These are phyloP conservation scores for Mytilinidion resinicola DNA, from an alignment of 495 filamentous ascomycete species.

Conservation along the genomic window DNA sequence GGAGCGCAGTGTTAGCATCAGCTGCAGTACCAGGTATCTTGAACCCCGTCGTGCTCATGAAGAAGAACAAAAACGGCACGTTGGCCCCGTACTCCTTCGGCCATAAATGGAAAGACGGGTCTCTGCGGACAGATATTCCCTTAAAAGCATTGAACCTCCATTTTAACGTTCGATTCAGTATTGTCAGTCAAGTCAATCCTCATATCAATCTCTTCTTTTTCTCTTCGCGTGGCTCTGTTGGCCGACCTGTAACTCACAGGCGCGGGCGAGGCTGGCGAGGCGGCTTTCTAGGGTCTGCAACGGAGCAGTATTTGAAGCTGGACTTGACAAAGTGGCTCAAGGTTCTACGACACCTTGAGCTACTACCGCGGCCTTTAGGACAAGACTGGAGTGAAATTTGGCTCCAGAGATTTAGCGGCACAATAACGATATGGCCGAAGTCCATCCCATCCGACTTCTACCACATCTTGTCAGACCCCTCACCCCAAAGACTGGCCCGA, in stretches of 20 bases:
- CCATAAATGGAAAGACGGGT: constrained; percentile 98
- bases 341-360: constrained; percentile 82
- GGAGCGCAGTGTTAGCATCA: constrained; percentile 92
- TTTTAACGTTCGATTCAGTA: constrained; percentile 96
- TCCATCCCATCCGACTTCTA: constrained; percentile 67
- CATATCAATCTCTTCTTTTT: constrained; percentile 99
- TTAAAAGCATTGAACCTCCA: constrained; percentile 88
- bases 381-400: constrained; percentile 96
- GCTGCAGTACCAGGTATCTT: constrained; percentile 94
- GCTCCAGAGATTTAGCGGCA: constrained; percentile 90
- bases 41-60: constrained; percentile 95
- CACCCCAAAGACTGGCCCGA: constrained; percentile 60
- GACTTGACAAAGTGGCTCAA: constrained; percentile 96
- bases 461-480: constrained; percentile 80
- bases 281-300: constrained; percentile 83
- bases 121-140: constrained; percentile 88
- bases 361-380: constrained; percentile 82
- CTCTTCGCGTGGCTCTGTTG: constrained; percentile 82
- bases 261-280: constrained; percentile 92
- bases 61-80: constrained; percentile 69
- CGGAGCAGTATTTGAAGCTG: constrained; percentile 90
- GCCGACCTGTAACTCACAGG: constrained; percentile 89
- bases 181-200: constrained; percentile 94
- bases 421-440: constrained; percentile 92
- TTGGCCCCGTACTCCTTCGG: constrained; percentile 85